phyloP scores from a whole-genome alignment of 1,284 basidiomycete genomes.

The Ceratorhiza oryzae-sativae region DNA sequence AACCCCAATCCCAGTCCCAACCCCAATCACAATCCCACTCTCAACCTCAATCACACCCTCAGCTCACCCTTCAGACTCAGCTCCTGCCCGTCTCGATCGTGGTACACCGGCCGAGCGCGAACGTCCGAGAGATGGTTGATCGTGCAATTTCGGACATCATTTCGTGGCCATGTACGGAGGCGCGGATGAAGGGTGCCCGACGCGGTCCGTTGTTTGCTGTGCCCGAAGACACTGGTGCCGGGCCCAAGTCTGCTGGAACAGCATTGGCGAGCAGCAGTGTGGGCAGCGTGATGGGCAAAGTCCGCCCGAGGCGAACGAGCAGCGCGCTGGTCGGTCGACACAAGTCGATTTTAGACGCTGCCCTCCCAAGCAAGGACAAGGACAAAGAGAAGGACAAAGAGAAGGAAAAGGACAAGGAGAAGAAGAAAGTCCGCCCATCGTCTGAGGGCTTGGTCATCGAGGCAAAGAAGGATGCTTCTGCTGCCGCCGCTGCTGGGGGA shows the following conservation, averaged over 20 bases:
- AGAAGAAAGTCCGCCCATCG: constrained; percentile 6
- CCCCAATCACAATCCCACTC: background rate
- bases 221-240: constrained; percentile 15
- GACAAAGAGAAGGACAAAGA: constrained; percentile 15
- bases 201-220: constrained; percentile 15
- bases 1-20: background rate
- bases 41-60: constrained; percentile 1
- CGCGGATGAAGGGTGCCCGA: constrained; percentile 15
- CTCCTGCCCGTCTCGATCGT: constrained; percentile 59
- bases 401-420: constrained; percentile 22
- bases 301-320: constrained; percentile 29
- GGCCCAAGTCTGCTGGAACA: background rate
- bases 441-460: background rate
- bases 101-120: constrained; percentile 71
- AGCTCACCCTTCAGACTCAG: constrained; percentile 28
- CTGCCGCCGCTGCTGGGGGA: background rate
- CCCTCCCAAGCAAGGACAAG: constrained; percentile 4
- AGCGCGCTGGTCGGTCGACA: constrained; percentile 22
- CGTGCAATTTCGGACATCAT: constrained; percentile 14
- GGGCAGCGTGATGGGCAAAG: constrained; percentile 20
- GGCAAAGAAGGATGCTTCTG: constrained; percentile 1
- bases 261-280: background rate
- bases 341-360: constrained; percentile 3
- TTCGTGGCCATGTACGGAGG: constrained; percentile 23
- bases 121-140: constrained; percentile 63